Evolutionary conservation across 495 filamentous ascomycete species (phyloP), one percentile per base, ranked within the genome.

Genomic region (Emericellopsis terricola): DNA sequence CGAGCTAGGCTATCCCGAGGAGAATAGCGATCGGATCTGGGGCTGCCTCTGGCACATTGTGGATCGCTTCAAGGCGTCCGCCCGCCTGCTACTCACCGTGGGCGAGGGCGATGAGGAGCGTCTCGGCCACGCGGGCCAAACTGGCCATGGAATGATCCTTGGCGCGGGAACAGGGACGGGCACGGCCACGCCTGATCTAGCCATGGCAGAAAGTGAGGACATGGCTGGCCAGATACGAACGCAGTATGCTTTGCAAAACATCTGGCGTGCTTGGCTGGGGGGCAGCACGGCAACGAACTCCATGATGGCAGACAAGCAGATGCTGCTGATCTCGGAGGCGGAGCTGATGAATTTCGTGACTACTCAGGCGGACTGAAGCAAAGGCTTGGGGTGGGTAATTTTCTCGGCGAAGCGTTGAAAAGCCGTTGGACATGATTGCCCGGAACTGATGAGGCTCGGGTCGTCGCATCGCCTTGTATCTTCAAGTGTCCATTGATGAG

Each of bases 41-140:
- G 53, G 50, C 8, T 44, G 45, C 13, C 41, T 62, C 19, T 62
- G 58, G 32, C 55, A 59, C 33, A 40, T 57, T 31, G 45, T 56
- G 23, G 56, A 62, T 31, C 45, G 55, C 28, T 60, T 59, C 20
- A 32, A 47, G 7, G 16, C 34, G 0, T 36, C 48, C 9, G 2
- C 28, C 26, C 33, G 44, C 28, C 42, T 62, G 9, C 23, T 56
- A 19, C 42, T 58, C 10, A 52, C 51, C 7, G 53, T 44, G 6
- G 49, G 44, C 37, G 31, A 38, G 8, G 19, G 35, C 17, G 57
- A 60, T 30, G 42, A 46, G 33, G 43, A 50, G 39, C 29, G 19
- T 20, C 15, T 33, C 15, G 19, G 32, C 32, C 6, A 26, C 6
- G 23, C 23, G 23, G 23, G 6, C n/a, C n/a, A n/a, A n/a, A 26